Evolutionary conservation across 2,329 filamentous ascomycete species (phyloP).

Genomic region (Botrytis byssoidea): DNA sequence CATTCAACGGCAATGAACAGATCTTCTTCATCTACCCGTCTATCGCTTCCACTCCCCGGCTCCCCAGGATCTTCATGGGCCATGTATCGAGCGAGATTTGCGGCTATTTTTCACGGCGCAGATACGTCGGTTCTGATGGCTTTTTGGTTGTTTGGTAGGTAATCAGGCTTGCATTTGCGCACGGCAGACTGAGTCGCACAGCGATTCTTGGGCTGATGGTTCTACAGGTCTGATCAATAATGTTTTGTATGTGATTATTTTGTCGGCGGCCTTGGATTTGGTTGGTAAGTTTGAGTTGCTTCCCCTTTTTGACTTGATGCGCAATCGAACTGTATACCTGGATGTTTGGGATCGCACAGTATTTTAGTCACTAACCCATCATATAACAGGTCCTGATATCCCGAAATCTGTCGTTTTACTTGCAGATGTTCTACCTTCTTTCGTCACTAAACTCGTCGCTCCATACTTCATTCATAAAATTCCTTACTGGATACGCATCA

Average conservation of each 20-base stretch:
- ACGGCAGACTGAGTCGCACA: neutral
- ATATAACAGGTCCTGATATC: constrained; percentile 57
- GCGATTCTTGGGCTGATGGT: neutral
- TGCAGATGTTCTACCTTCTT: constrained; percentile 87
- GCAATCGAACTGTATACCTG: neutral
- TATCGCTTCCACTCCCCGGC: constrained; percentile 56
- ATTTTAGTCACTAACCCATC: neutral
- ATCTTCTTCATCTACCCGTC: constrained; percentile 34
- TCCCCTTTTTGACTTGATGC: neutral
- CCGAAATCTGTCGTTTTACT: constrained; percentile 93
- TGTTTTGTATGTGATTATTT: constrained; percentile 94
- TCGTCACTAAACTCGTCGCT: constrained; percentile 81
- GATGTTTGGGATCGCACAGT: neutral
- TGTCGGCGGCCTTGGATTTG: constrained; percentile 91
- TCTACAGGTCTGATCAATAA: constrained; percentile 85
- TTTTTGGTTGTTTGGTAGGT: constrained; percentile 90
- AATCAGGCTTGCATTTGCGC: constrained; percentile 3
- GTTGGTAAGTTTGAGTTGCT: constrained; percentile 51
- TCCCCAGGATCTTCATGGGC: constrained; percentile 67
- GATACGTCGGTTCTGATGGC: constrained; percentile 72
- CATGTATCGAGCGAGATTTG: constrained; percentile 66
- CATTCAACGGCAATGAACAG: constrained; percentile 26
- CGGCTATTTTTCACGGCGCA: constrained; percentile 61
- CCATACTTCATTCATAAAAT: constrained; percentile 92
- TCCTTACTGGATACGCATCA: constrained; percentile 73